Conservation (phyloP, 352 stramenopile species). For the Phytophthora vignae region DNA sequence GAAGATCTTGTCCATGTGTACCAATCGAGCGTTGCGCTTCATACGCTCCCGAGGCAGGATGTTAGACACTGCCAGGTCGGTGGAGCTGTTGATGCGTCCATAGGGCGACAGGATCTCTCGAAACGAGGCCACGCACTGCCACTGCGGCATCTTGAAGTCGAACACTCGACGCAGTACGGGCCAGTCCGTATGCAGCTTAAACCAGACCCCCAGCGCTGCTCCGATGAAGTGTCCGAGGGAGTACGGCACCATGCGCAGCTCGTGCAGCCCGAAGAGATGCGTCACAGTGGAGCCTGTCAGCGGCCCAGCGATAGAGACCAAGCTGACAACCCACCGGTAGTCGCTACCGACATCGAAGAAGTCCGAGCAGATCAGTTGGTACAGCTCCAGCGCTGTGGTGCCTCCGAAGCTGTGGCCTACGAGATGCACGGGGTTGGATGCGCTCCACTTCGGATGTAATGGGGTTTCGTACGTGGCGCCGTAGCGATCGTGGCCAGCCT, state of each 20-base stretch:
- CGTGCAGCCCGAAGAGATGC: slow-evolving; percentile 43
- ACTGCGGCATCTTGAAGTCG: slow-evolving; percentile 73
- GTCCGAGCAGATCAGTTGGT: slow-evolving; percentile 69
- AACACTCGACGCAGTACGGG: slow-evolving; percentile 50
- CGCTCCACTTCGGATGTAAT: slow-evolving; percentile 60
- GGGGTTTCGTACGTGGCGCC: slow-evolving; percentile 43
- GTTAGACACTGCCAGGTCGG: slow-evolving; percentile 61
- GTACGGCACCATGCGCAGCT: slow-evolving; percentile 28
- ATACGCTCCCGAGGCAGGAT: slow-evolving; percentile 55
- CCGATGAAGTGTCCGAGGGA: slow-evolving; percentile 42
- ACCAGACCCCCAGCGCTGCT: slow-evolving; percentile 46
- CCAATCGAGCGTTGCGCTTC: slow-evolving; percentile 49
- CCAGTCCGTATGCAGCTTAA: slow-evolving; percentile 48
- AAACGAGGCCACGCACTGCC: slow-evolving; percentile 35
- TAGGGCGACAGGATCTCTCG: slow-evolving; percentile 44
- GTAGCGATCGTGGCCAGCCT: slow-evolving; percentile 51
- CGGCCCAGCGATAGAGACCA: slow-evolving; percentile 65
- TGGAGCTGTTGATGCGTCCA: slow-evolving; percentile 50
- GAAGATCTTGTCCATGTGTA: slow-evolving; percentile 66
- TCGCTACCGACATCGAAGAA: slow-evolving; percentile 65
- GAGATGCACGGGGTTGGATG: slow-evolving; percentile 61
- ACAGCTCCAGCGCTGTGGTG: slow-evolving; percentile 75
- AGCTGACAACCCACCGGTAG: slow-evolving; percentile 60
- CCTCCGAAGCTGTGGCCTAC: slow-evolving; percentile 75
- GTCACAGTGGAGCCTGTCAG: slow-evolving; percentile 49